A percentile compares a stretch with the other conserved stretches of the same genome.
Evolutionary conservation across 2,329 filamentous ascomycete species (phyloP).

Genomic region (Ascochyta clinopodiicola): DNA sequence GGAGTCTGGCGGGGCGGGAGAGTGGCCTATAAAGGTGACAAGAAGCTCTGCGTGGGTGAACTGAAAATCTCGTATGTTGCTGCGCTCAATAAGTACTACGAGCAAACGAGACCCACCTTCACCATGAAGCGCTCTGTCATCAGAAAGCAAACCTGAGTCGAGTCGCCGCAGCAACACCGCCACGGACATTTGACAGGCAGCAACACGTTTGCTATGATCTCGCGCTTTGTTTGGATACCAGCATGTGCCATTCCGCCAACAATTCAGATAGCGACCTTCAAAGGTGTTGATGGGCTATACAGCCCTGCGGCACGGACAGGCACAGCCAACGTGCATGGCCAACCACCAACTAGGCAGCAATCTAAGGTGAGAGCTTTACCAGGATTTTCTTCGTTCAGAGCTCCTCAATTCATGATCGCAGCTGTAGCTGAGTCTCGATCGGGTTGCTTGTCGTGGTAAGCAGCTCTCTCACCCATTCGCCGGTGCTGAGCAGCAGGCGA

Average conservation of each 20-base stretch:
- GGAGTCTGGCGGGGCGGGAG: not conserved
- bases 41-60: not conserved
- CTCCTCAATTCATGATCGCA: too few species aligned
- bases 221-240: not conserved
- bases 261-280: not conserved
- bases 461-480: too few species aligned
- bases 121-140: not conserved
- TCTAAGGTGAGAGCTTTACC: not conserved
- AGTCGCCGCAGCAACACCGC: not conserved
- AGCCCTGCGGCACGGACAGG: constrained; percentile 11
- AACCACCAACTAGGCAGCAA: not conserved
- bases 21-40: not conserved
- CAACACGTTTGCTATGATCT: not conserved
- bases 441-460: too few species aligned
- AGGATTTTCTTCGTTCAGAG: not conserved
- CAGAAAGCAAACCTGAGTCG: not conserved
- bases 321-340: not conserved
- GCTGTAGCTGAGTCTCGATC: too few species aligned
- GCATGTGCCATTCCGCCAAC: not conserved
- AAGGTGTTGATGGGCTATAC: not conserved
- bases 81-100: not conserved
- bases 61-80: not conserved
- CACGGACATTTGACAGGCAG: not conserved
- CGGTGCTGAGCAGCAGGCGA: too few species aligned
- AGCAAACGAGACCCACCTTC: constrained; percentile 7